Evolutionary conservation across 106 monocot genomes (phyloP), one percentile per base, ranked within the genome.

Genomic region (Narthecium ossifragum): DNA sequence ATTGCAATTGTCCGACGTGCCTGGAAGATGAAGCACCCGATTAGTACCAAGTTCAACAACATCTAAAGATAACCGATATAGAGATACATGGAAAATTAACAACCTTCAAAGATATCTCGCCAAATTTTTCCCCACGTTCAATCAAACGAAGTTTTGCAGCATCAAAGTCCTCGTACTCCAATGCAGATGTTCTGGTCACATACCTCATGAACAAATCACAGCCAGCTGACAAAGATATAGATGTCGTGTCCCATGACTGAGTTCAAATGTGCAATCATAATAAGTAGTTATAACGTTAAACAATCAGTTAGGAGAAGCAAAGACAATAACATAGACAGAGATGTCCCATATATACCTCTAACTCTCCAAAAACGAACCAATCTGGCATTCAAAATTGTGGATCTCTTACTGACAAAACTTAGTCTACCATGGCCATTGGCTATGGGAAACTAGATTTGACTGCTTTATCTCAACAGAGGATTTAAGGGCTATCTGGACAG

Each of bases 121-220:
- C 96, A 75, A 96, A 96, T 53, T 86, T 96, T 64, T 96, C 96
- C 0, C 83, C 96, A 11, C 96, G 90, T 47, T 96, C 96, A 30
- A 96, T 90, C 53, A 96, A 59, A 38, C 90, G 90, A 37, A 60
- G 57, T 55, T 86, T 96, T 29, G 86, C 96, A 59, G 90, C 90
- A 74, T 86, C 78, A 66, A 96, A 86, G 63, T 96, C 83, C 54
- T 96, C 96, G 55, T 86, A 90, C 46, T 96, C 96, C 47, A 96
- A 66, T 27, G 90, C 86, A 56, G 90, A 84, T 38, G 96, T 96
- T 63, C 96, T 75, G 26, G 96, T 96, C 47, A 90, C 90, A 69
- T 90, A 89, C 39, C 90, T 63, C 83, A 84, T 96, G 73, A 96
- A 96, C 34, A 96, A 64, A 79, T 96, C 96, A 71, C 96, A 96